Evolutionary conservation across 2,329 filamentous ascomycete genomes (phyloP).

Genomic region (Rutstroemia sp.): DNA sequence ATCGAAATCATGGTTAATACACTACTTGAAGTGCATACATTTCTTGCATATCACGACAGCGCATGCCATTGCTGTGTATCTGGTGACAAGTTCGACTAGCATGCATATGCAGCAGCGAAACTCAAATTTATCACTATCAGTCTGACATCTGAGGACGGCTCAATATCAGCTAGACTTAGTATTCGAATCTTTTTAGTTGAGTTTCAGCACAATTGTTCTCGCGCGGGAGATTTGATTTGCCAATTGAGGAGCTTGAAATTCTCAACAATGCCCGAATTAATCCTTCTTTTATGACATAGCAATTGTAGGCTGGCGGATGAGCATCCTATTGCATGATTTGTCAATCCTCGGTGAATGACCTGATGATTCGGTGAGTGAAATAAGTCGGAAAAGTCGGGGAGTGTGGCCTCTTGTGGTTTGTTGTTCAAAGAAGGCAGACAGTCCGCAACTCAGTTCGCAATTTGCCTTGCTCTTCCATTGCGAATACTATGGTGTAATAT

Average conservation of each 20-base stretch:
- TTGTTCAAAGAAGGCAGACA: neutral
- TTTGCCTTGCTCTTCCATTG: neutral
- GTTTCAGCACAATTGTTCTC: neutral
- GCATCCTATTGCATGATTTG: neutral
- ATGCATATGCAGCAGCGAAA: slow-evolving; percentile 7
- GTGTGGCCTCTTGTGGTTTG: slow-evolving; percentile 6
- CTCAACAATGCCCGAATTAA: neutral
- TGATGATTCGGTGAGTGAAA: neutral
- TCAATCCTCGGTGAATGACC: neutral
- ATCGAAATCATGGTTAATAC: neutral
- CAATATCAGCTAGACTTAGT: neutral
- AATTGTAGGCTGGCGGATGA: neutral
- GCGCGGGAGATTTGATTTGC: neutral
- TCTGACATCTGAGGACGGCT: neutral
- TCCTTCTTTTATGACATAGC: neutral
- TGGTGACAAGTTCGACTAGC: neutral
- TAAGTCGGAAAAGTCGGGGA: neutral
- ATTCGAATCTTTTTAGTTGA: neutral
- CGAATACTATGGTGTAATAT: neutral
- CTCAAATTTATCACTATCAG: neutral
- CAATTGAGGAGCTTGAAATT: neutral
- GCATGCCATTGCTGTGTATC: neutral
- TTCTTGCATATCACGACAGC: neutral
- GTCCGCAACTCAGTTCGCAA: slow-evolving; percentile 1
- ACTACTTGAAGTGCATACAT: neutral